These are phyloP conservation scores for Epithele typhae DNA, from an alignment of 768 basidiomycete genomes.

Conservation along the genomic window DNA sequence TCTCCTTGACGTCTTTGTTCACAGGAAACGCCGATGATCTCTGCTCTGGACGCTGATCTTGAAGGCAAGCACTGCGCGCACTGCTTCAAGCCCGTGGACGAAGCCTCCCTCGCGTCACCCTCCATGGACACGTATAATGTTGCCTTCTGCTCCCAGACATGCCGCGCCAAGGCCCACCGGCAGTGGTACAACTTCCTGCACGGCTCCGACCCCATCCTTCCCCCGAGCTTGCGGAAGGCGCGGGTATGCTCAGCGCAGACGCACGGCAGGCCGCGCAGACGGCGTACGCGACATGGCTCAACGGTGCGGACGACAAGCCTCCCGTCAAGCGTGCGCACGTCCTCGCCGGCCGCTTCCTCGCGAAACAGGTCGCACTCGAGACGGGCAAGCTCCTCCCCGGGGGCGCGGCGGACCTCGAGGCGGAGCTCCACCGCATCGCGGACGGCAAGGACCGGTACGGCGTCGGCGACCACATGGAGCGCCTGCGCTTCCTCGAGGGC, in stretches of 20 bases:
- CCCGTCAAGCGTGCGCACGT: conserved; percentile 43
- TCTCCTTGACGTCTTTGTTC: neutral
- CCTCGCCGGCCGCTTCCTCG: conserved; percentile 69
- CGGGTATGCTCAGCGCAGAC: conserved; percentile 26
- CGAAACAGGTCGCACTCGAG: conserved; percentile 64
- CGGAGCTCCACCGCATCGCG: conserved; percentile 30
- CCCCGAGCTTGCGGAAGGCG: conserved; percentile 34
- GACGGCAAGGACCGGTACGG: conserved; percentile 54
- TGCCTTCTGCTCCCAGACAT: conserved; percentile 71
- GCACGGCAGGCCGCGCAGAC: conserved; percentile 58
- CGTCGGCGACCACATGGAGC: conserved; percentile 73
- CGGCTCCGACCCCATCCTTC: conserved; percentile 58
- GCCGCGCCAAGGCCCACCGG: conserved; percentile 48
- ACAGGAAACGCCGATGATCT: conserved; percentile 72
- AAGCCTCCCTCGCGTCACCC: conserved; percentile 39
- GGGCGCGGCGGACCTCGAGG: conserved; percentile 17
- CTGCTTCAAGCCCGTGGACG: conserved; percentile 59
- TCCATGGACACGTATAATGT: conserved; percentile 50
- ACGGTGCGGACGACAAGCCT: conserved; percentile 49
- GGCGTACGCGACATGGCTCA: conserved; percentile 37
- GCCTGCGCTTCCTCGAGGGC: conserved; percentile 65
- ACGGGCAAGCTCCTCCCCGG: conserved; percentile 47
- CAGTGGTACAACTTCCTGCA: conserved; percentile 72
- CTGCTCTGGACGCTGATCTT: conserved; percentile 69
- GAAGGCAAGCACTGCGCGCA: conserved; percentile 67